phyloP scores from a whole-genome alignment of 768 basidiomycete genomes.

The Pilatotrama ljubarskyi region DNA sequence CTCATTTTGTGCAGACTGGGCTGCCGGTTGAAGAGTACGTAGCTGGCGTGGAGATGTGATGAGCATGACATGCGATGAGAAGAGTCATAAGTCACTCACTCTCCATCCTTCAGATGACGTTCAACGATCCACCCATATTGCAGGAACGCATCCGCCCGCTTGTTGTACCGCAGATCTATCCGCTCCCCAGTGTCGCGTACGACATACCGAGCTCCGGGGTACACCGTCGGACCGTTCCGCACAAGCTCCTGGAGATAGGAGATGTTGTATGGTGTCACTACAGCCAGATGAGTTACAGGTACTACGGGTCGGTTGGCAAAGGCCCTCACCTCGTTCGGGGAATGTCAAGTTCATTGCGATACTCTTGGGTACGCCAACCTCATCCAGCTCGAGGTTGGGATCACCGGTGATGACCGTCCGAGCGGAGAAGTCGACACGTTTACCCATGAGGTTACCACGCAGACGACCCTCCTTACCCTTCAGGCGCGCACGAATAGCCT shows the following conservation, averaged over 20 bases:
- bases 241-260: constrained; percentile 92
- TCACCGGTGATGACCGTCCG: constrained; percentile 99
- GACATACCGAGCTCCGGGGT: constrained; percentile 96
- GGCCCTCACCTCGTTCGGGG: constrained; percentile 82
- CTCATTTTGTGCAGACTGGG: constrained; percentile 99
- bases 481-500: constrained; percentile 95
- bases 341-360: constrained; percentile 98
- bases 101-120: constrained; percentile 95
- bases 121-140: constrained; percentile 99
- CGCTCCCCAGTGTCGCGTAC: constrained; percentile 97
- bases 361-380: constrained; percentile 93
- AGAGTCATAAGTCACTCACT: no score
- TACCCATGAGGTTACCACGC: constrained; percentile 98
- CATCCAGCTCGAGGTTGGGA: constrained; percentile 93
- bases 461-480: constrained; percentile 99
- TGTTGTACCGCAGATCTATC: constrained; percentile 95
- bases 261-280: constrained; percentile 98
- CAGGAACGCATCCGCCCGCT: constrained; percentile 90
- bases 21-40: constrained; percentile 95
- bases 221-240: constrained; percentile 89
- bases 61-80: no score
- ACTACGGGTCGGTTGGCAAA: neutral
- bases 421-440: constrained; percentile 98
- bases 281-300: neutral
- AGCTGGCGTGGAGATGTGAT: constrained; percentile 45